Base-by-base conservation (phyloP, 2,329 filamentous ascomycete genomes). In the Coccinonectria pachysandricola region DNA sequence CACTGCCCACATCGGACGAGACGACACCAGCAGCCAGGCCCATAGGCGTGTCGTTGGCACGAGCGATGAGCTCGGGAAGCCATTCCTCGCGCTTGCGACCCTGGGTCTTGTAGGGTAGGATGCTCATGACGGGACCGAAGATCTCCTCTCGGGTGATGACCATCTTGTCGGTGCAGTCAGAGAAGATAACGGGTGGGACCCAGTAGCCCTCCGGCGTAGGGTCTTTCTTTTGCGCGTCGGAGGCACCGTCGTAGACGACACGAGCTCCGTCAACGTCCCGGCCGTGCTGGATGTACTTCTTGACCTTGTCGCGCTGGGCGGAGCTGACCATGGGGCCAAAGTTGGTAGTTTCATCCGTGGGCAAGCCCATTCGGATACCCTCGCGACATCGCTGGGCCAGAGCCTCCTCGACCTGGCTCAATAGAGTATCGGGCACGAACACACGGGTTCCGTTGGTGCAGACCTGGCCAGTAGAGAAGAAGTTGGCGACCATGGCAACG, bases 361-460 rank as follows among this genome's bases (percentile, higher is more conserved):
- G 65, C 40, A 83, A 69, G 13, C 86, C 84, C 1, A 81, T 62
- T 19, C 85, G 77, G 54, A 92, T 79, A 48, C 84, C 84, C 35
- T 78, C 68, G 13, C 52, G 51, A 28, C 53, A 57, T 12, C 53
- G 50, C 32, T 45, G 30, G 2, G 86, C 47, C 2, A 93, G 59
- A 0, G 61, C 59, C 42, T 66, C 62, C 52, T 92, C 83, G 39
- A 93, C 87, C 0, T 60, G 62, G 9, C 57, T 31, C 49, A 86
- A 75, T 52, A 85, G 65, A 19, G 57, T 50, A 17, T 65, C 58
- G 1, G 80, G 84, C 3, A 94, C 68, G 50, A 93, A 93, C 17
- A 93, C 85, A 8, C 86, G 69, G 1, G 86, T 93, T 25, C 86
- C 86, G 52, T 93, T 93, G 26, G 86, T 93, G 67, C 86, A 94